Evolutionary conservation across 768 basidiomycete genomes (phyloP).

Genomic region (Leccinum fibrillosum): DNA sequence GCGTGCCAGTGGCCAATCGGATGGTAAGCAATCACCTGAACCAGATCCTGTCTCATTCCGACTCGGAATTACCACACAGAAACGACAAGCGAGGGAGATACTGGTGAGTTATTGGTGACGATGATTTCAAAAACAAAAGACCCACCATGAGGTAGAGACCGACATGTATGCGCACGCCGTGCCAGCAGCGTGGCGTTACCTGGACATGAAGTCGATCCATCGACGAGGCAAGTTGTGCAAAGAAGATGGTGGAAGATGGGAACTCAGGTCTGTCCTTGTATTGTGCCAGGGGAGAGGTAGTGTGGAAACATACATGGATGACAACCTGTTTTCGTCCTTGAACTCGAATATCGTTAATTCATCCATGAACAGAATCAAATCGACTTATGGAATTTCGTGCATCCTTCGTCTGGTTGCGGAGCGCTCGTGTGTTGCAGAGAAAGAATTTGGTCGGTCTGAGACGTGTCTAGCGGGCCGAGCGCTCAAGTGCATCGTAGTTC

Average conservation of each 20-base stretch:
- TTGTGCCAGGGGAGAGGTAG: neutral
- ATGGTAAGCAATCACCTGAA: no score
- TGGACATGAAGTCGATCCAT: neutral
- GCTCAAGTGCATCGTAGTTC: neutral
- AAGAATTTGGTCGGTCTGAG: neutral
- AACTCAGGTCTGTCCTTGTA: no score
- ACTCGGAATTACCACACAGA: no score
- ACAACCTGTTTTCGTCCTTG: neutral
- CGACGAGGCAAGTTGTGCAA: neutral
- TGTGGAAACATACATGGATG: neutral
- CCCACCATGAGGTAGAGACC: no score
- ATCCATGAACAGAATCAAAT: neutral
- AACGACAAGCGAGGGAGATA: neutral
- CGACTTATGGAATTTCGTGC: neutral
- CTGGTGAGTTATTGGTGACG: no score
- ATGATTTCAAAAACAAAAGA: no score
- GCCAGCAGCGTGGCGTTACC: neutral
- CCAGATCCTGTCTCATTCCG: no score
- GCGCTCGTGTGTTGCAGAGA: neutral
- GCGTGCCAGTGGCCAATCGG: no score
- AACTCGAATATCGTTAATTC: neutral
- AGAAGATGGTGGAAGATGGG: neutral
- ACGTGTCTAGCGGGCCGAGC: neutral
- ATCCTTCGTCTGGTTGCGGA: neutral
- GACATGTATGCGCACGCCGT: neutral